Percentiles rank a stretch among this genome's conserved stretches.
These are phyloP conservation scores for Pseudoperonospora humuli DNA, from an alignment of 352 stramenopile genomes.

Conservation along the genomic window DNA sequence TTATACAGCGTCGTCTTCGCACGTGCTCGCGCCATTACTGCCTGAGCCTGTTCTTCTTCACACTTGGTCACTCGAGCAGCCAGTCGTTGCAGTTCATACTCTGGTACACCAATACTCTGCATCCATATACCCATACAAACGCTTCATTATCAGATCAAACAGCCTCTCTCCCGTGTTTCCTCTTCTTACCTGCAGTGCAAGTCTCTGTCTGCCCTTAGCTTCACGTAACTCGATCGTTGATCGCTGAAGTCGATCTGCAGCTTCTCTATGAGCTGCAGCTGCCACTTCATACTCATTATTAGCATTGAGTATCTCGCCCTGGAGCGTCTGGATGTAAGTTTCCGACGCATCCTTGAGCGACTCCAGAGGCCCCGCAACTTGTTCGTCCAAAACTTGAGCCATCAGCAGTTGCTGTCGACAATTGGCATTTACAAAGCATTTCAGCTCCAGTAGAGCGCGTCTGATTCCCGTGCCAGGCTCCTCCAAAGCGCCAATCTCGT, in stretches of 20 bases:
- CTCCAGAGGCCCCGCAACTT: slow-evolving; percentile 68
- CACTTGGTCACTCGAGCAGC: slow-evolving; percentile 46
- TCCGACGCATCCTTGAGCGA: slow-evolving; percentile 69
- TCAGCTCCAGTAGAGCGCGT: slow-evolving; percentile 49
- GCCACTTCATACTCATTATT: slow-evolving; percentile 61
- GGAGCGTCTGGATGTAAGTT: slow-evolving; percentile 71
- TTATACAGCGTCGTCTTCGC: slow-evolving; percentile 78
- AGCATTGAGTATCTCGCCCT: slow-evolving; percentile 68
- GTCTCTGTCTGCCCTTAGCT: slow-evolving; percentile 47
- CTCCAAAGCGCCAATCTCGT: slow-evolving; percentile 54
- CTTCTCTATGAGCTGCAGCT: slow-evolving; percentile 31
- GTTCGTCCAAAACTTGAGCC: slow-evolving; percentile 72
- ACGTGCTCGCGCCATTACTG: slow-evolving; percentile 44
- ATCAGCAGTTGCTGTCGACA: slow-evolving; percentile 66
- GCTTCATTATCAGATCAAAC: not conserved
- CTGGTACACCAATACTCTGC: slow-evolving; percentile 66
- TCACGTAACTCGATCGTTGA: slow-evolving; percentile 41
- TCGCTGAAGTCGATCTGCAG: slow-evolving; percentile 27
- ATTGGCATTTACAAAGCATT: slow-evolving; percentile 49
- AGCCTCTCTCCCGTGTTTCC: not conserved
- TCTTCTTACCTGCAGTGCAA: slow-evolving; percentile 50
- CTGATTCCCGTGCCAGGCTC: slow-evolving; percentile 58
- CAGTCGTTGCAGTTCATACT: slow-evolving; percentile 76
- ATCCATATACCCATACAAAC: not conserved
- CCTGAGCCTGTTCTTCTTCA: slow-evolving; percentile 53